These are phyloP conservation scores for Leccinum subgranulosum DNA, from an alignment of 768 basidiomycete species.

Conservation along the genomic window DNA sequence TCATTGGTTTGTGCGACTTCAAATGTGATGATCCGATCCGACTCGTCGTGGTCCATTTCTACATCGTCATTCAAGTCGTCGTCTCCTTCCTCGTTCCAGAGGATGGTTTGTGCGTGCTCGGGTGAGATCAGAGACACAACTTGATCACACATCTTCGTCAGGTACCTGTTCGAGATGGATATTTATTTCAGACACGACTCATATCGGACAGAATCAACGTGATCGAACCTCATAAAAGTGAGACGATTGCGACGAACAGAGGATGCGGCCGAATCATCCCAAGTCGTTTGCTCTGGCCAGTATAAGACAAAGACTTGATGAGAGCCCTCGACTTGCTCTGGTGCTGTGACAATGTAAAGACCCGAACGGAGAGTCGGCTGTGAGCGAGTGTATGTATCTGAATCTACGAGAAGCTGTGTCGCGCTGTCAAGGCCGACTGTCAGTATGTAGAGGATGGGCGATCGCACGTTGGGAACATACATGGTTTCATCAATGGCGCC, in stretches of 20 bases:
- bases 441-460: not conserved
- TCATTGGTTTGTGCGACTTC: slow-evolving; percentile 53
- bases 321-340: not conserved
- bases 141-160: slow-evolving; percentile 59
- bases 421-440: slow-evolving; percentile 2
- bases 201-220: not conserved
- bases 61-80: slow-evolving; percentile 26
- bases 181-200: not conserved
- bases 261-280: slow-evolving; percentile 47
- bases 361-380: slow-evolving; percentile 22
- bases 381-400: not conserved
- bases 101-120: slow-evolving; percentile 41
- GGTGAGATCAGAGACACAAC: slow-evolving; percentile 47
- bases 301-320: slow-evolving; percentile 47
- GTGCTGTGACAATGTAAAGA: slow-evolving; percentile 16
- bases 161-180: slow-evolving; percentile 40
- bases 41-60: slow-evolving; percentile 37
- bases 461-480: slow-evolving; percentile 30
- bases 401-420: slow-evolving; percentile 12
- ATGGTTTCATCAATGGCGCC: slow-evolving; percentile 35
- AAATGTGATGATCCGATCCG: slow-evolving; percentile 50
- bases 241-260: slow-evolving; percentile 50
- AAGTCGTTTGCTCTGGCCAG: slow-evolving; percentile 62
- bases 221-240: slow-evolving; percentile 57
- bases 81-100: slow-evolving; percentile 40